Evolutionary conservation across 257 asterid species (phyloP).

Genomic region (Gynochthodes officinalis): DNA sequence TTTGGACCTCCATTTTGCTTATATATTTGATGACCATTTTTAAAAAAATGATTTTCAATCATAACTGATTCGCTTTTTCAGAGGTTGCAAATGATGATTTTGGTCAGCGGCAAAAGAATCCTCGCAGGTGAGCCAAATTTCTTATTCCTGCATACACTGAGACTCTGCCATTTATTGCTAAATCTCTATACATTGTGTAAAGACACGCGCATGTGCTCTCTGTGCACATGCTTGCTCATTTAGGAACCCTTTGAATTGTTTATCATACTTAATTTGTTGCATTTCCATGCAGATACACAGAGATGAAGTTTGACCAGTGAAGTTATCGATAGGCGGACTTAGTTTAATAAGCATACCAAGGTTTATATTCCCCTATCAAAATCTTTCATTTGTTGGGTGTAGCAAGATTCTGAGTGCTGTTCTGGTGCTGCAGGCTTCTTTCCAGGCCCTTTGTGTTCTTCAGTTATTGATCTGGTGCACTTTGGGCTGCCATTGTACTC

Average conservation of each 20-base stretch:
- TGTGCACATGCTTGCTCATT: neutral
- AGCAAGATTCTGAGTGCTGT: constrained; percentile 52
- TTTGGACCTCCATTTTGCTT: no score
- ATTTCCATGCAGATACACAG: constrained; percentile 69
- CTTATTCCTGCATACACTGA: neutral
- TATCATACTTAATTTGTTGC: neutral
- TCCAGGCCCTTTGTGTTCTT: constrained; percentile 60
- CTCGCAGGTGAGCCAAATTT: constrained; percentile 61
- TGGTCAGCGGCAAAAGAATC: constrained; percentile 85
- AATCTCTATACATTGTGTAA: neutral
- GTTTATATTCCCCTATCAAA: constrained; percentile 28
- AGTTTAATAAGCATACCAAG: constrained; percentile 47
- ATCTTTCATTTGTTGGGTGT: constrained; percentile 51
- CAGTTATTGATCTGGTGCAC: constrained; percentile 62
- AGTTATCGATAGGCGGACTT: constrained; percentile 31
- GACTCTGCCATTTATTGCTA: neutral
- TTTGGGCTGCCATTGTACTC: constrained; percentile 67
- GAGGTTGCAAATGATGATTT: constrained; percentile 65
- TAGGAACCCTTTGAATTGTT: neutral
- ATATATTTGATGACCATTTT: neutral
- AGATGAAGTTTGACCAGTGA: constrained; percentile 91
- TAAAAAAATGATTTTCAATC: neutral
- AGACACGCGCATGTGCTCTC: no score
- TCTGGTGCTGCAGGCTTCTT: constrained; percentile 59
- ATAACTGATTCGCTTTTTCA: constrained; percentile 14